Base-by-base conservation (phyloP, 1,139 yeast genomes). In the Taphrina sp. region DNA sequence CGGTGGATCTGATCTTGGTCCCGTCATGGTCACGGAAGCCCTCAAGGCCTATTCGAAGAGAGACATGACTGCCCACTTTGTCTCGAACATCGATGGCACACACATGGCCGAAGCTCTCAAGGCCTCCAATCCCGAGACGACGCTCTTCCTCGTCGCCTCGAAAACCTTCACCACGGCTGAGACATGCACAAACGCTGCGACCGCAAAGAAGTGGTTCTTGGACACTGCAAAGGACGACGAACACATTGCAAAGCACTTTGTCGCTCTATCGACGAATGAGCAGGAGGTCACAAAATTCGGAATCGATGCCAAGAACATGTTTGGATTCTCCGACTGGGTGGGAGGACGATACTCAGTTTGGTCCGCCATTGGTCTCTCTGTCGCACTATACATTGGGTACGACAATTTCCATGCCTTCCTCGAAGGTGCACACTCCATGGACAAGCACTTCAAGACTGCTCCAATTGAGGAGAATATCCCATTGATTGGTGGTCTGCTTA, bases 301-400 rank as follows among this genome's bases (percentile, higher is more conserved):
- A 68, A 92, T 92, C 65, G 97, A 92, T 76, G 82, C 96, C 71
- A 85, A 83, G 73, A 92, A 92, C 78, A 92, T 92, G 98, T 92
- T 92, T 74, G 97, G 95, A 60, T 92, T 92, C 69, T 96, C 89
- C 73, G 84, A 77, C 76, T 92, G 98, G 98, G 98, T 92, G 62
- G 98, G 98, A 69, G 98, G 98, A 69, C 85, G 98, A 74, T 92
- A 92, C 82, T 90, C 97, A 23, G 98, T 92, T 60, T 92, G 98
- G 98, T 87, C 96, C 42, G 94, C 98, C 63, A 92, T 92, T 72
- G 98, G 98, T 61, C 81, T 92, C 66, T 87, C 96, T 33, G 92
- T 92, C 62, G 95, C 95, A 66, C 76, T 92, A 67, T 92, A 85
- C 80, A 84, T 92, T 73, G 98, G 98, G 62, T 92, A 72, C 71